Evolutionary conservation across 768 basidiomycete genomes (phyloP).

Genomic region (Mycena haematopus): DNA sequence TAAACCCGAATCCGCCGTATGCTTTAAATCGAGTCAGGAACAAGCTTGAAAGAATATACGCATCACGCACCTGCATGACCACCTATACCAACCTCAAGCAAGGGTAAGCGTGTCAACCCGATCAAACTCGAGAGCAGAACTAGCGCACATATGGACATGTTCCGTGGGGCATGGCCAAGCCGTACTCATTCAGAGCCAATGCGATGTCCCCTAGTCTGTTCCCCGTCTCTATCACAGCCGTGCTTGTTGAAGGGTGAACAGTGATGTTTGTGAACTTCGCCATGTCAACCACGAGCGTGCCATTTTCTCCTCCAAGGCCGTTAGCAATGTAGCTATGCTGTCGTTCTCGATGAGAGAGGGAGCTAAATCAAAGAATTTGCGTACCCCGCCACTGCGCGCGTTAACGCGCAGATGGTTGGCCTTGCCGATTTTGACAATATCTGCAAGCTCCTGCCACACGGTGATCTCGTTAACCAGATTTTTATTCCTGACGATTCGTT

Average conservation of each 20-base stretch:
- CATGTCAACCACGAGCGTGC: constrained; percentile 50
- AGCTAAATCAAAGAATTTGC: neutral
- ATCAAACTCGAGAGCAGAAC: neutral
- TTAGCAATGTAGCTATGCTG: constrained; percentile 54
- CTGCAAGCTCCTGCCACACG: constrained; percentile 27
- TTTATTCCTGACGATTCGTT: too few relatives aligned
- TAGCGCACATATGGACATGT: constrained; percentile 46
- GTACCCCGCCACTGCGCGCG: constrained; percentile 35
- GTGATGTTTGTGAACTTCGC: constrained; percentile 42
- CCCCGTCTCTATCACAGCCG: constrained; percentile 46
- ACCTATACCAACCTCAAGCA: constrained; percentile 45
- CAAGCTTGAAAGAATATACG: constrained; percentile 2
- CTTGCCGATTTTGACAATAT: constrained; percentile 30
- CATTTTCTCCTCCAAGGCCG: constrained; percentile 48
- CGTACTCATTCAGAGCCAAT: constrained; percentile 41
- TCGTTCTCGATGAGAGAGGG: neutral
- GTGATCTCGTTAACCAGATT: too few relatives aligned
- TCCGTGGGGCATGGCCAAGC: constrained; percentile 49
- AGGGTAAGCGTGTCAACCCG: neutral
- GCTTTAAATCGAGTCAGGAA: constrained; percentile 30
- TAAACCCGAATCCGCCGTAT: constrained; percentile 43
- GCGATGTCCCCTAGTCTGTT: constrained; percentile 48
- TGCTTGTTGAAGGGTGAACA: constrained; percentile 37
- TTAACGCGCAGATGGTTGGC: constrained; percentile 29
- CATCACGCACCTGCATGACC: constrained; percentile 50